phyloP scores from a whole-genome alignment of 148 eudicot species.

The Rhododendron vialii region DNA sequence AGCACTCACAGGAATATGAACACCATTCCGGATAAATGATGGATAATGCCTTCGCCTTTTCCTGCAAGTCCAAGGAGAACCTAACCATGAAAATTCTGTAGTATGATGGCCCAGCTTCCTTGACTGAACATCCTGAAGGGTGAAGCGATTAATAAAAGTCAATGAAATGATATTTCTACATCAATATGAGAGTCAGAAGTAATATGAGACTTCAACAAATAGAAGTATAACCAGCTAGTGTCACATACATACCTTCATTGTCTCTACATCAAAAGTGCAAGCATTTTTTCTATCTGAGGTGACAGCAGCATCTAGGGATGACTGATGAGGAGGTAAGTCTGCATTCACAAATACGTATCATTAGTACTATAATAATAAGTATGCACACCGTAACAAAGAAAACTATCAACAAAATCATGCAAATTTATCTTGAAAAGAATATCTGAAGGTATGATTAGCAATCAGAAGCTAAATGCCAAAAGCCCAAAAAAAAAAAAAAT shows the following conservation, averaged over 20 bases:
- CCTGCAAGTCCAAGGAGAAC: slow-evolving; percentile 62
- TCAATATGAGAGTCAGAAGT: not conserved
- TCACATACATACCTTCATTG: slow-evolving; percentile 32
- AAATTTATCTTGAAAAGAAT: not conserved
- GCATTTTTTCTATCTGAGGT: slow-evolving; percentile 16
- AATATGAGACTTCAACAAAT: not conserved
- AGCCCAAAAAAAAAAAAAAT: no score
- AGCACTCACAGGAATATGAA: slow-evolving; percentile 53
- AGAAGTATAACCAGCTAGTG: not conserved
- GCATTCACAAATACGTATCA: not conserved
- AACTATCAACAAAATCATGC: not conserved
- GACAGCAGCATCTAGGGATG: slow-evolving; percentile 27
- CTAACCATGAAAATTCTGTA: slow-evolving; percentile 52
- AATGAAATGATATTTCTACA: not conserved
- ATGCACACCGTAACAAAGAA: not conserved
- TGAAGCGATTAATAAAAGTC: slow-evolving; percentile 14
- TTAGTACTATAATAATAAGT: not conserved
- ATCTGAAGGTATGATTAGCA: not conserved
- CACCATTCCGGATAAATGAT: slow-evolving; percentile 59
- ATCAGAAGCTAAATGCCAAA: not conserved
- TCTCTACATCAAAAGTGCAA: slow-evolving; percentile 19
- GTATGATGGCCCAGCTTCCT: slow-evolving; percentile 27
- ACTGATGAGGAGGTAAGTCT: slow-evolving; percentile 25
- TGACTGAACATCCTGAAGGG: slow-evolving; percentile 33
- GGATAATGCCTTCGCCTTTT: slow-evolving; percentile 62